phyloP scores from a whole-genome alignment of 768 basidiomycete genomes.

The Kwoniella shandongensis region DNA sequence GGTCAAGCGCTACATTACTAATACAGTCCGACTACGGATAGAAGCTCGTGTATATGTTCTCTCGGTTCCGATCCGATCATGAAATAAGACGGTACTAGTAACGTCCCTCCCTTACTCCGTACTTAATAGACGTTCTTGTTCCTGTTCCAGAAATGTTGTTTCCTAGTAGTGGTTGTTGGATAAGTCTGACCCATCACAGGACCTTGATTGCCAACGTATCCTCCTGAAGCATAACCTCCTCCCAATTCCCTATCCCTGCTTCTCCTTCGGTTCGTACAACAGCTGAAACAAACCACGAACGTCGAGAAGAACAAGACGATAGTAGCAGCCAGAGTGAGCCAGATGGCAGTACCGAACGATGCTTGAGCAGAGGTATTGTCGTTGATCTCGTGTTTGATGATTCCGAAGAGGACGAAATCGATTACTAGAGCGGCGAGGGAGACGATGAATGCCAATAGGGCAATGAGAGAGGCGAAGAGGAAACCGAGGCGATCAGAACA shows the following conservation, averaged over 20 bases:
- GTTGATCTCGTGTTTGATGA: constrained; percentile 34
- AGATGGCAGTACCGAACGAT: constrained; percentile 62
- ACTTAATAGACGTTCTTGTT: constrained; percentile 3
- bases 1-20: too few species aligned
- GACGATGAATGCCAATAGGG: constrained; percentile 49
- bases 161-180: background rate
- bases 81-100: too few species aligned
- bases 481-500: constrained; percentile 47
- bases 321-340: constrained; percentile 86
- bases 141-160: constrained; percentile 19
- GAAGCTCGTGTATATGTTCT: too few species aligned
- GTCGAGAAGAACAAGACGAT: constrained; percentile 84
- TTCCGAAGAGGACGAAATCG: constrained; percentile 46
- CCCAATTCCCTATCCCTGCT: constrained; percentile 2
- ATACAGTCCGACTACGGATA: too few species aligned
- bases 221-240: constrained; percentile 8
- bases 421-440: constrained; percentile 49
- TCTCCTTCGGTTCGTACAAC: constrained; percentile 14
- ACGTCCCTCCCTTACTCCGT: too few species aligned
- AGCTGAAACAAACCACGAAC: constrained; percentile 59
- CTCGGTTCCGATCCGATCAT: too few species aligned
- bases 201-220: constrained; percentile 21
- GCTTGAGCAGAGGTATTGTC: constrained; percentile 18
- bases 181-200: constrained; percentile 8
- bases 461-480: constrained; percentile 46